Evolutionary conservation across 2,329 filamentous ascomycete genomes (phyloP).

Genomic region (Paracorniculantispora psalliotae): DNA sequence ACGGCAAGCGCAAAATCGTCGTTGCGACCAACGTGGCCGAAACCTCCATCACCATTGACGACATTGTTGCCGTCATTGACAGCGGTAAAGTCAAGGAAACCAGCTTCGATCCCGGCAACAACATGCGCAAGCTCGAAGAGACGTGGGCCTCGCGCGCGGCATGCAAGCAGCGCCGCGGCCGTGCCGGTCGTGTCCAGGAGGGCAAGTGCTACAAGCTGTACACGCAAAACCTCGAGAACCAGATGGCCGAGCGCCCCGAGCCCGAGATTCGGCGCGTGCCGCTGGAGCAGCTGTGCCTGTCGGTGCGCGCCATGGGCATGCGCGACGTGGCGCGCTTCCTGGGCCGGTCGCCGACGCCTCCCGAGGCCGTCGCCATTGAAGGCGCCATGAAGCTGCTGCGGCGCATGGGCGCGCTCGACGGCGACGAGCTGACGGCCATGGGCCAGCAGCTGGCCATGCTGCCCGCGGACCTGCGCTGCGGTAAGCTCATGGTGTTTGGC

Average conservation of each 20-base stretch:
- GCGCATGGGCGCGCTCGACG: constrained; percentile 84
- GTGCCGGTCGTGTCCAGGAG: constrained; percentile 86
- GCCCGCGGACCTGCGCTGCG: constrained; percentile 85
- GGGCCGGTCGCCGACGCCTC: constrained; percentile 81
- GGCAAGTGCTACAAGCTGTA: constrained; percentile 95
- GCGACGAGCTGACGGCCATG: constrained; percentile 80
- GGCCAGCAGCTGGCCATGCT: constrained; percentile 93
- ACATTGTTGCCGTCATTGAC: constrained; percentile 93
- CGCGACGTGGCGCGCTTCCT: constrained; percentile 77
- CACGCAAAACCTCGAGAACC: constrained; percentile 75
- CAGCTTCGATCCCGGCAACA: constrained; percentile 83
- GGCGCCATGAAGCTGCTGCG: constrained; percentile 74
- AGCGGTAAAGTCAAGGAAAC: constrained; percentile 95
- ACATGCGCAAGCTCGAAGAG: constrained; percentile 91
- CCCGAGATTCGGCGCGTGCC: constrained; percentile 92
- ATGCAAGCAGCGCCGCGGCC: constrained; percentile 88
- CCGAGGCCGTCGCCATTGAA: constrained; percentile 77
- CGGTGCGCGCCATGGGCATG: constrained; percentile 92
- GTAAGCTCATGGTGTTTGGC: constrained; percentile 93
- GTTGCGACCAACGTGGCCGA: constrained; percentile 96
- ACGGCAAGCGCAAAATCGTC: constrained; percentile 83
- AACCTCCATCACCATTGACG: constrained; percentile 97
- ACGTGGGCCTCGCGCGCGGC: constrained; percentile 92
- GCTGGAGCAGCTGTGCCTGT: constrained; percentile 88
- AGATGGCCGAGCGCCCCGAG: constrained; percentile 84